Base-by-base conservation (phyloP, 768 basidiomycete species). In the Suillus placidus region DNA sequence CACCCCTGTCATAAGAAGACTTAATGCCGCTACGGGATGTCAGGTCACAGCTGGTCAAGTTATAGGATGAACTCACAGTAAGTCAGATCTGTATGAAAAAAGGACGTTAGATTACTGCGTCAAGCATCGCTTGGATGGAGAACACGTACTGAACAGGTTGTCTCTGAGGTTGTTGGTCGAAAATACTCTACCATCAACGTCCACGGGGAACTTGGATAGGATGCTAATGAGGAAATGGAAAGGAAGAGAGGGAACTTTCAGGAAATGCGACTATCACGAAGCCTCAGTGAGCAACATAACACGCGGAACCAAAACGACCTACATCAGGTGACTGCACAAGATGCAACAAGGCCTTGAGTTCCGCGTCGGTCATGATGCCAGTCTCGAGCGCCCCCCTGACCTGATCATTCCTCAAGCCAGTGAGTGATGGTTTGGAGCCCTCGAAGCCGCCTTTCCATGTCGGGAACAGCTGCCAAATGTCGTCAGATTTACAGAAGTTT, bases 191-290 rank as follows among this genome's bases (percentile, higher is more conserved):
- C 90, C 90, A 67, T 93, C 91, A 30, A 85, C 80, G 68, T 93
- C 91, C 32, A 83, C 78, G 1, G 93, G 93, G 77, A 94, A 92
- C 77, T 93, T 94, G 69, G 84, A 85, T 66, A 94, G 73, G 62
- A 93, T 82, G 66, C 89, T 90, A 66, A 88, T 82, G 54, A 95
- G 82, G n/a, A 84, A 87, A 73, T 93, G 86, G 80, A 91, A 94
- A 0, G 93, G 93, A 52, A 95, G 82, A 3, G 86, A 88, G 3
- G 92, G 89, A 34, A 91, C 91, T 79, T 95, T 95, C 70, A 95
- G 80, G 81, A 94, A 95, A 73, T 93, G 93, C 20, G 91, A 89
- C 91, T 94, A 69, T 2, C 61, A 65, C 55, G 32, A 12, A 20
- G 23, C 37, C 60, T 75, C n/a, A 80, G 51, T 64, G 47, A 64